These are phyloP conservation scores for Pleurozium schreberi DNA, from an alignment of 225 moss, liverwort and hornwort genomes.

Conservation along the genomic window DNA sequence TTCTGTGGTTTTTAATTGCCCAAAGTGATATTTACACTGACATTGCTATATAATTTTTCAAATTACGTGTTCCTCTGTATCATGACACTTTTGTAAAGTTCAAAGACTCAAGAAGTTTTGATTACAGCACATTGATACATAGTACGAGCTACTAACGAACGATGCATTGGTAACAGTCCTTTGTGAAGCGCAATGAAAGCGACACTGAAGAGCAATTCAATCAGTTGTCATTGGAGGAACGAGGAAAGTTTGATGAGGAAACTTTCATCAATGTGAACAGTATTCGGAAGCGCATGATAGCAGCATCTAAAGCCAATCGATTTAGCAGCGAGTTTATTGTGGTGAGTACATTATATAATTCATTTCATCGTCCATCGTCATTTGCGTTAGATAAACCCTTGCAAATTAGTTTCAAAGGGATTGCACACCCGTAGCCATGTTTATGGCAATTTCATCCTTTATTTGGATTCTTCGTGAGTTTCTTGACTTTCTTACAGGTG, in stretches of 20 bases:
- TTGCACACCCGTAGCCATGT: not conserved
- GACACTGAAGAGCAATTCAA: conserved; percentile 47
- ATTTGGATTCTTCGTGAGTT: not conserved
- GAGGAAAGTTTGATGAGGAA: conserved; percentile 51
- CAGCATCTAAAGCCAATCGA: conserved; percentile 16
- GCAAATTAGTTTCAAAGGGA: not conserved
- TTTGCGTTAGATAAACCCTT: not conserved
- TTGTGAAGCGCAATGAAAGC: conserved; percentile 13
- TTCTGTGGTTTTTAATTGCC: not conserved
- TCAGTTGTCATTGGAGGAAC: conserved; percentile 46
- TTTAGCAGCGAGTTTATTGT: conserved; percentile 46
- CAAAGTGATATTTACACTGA: not conserved
- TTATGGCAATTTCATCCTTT: not conserved
- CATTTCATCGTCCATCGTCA: not conserved
- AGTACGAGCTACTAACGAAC: not conserved
- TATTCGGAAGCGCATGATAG: conserved; percentile 39
- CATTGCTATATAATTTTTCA: not conserved
- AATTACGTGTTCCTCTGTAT: not conserved
- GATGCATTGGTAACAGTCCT: conserved; percentile 11
- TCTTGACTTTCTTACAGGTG: conserved; percentile 4
- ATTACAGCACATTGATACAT: not conserved
- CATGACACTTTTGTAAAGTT: not conserved
- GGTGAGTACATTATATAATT: not conserved
- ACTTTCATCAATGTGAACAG: conserved; percentile 41
- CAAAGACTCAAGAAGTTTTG: not conserved